Conservation (phyloP, 75 land plant species). For the Selaginella tamariscina region DNA sequence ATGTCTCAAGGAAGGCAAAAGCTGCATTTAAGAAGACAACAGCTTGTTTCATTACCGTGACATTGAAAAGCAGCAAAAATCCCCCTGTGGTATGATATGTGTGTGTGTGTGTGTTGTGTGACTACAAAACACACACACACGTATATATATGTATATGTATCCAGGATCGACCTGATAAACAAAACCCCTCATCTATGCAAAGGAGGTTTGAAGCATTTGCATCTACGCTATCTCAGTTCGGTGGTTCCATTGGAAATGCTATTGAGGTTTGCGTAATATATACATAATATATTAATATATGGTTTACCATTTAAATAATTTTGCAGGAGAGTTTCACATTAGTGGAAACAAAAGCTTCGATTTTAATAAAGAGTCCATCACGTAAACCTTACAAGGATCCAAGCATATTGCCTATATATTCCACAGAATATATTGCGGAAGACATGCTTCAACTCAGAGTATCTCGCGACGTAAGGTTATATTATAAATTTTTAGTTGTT, state of each 20-base stretch:
- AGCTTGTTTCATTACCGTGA: not conserved
- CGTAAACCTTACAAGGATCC: not conserved
- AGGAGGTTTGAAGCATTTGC: not conserved
- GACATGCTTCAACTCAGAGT: not conserved
- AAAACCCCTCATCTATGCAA: not conserved
- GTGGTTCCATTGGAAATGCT: not conserved
- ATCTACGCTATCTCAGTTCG: not conserved
- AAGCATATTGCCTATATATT: not conserved
- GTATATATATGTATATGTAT: not conserved
- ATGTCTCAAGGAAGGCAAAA: not conserved
- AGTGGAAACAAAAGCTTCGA: not conserved
- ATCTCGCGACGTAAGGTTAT: not conserved
- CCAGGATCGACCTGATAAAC: not conserved
- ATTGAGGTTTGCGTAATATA: not conserved
- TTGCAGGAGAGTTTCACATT: not conserved
- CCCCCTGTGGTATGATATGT: not conserved
- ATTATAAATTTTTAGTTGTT: no score
- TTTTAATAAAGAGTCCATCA: not conserved
- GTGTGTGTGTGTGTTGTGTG: no score
- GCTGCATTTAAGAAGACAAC: not conserved
- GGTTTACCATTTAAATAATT: no score
- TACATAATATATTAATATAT: no score
- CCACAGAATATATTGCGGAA: not conserved
- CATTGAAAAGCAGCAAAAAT: not conserved
- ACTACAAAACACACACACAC: no score